A percentile compares a stretch with the other conserved stretches of the same genome.
phyloP scores from a whole-genome alignment of 148 eudicot genomes.

The Vaccinium myrtillus region DNA sequence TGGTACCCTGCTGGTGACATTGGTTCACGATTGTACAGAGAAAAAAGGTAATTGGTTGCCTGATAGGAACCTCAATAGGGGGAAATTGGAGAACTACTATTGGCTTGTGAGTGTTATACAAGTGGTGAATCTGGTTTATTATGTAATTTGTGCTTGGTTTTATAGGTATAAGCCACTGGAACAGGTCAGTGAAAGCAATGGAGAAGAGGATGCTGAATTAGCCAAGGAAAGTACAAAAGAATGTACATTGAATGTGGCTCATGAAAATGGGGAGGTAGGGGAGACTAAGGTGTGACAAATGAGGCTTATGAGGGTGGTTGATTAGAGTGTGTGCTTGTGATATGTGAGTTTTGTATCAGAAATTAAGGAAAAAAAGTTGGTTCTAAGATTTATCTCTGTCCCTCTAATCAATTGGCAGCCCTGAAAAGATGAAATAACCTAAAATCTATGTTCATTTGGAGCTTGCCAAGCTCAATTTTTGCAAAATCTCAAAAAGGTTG shows the following conservation, averaged over 20 bases:
- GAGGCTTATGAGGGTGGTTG: not conserved
- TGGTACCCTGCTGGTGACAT: conserved; percentile 26
- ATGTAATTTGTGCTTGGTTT: conserved; percentile 23
- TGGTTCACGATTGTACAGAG: conserved; percentile 30
- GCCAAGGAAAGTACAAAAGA: not conserved
- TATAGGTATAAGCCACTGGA: conserved; percentile 39
- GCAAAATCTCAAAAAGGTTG: too few relatives aligned
- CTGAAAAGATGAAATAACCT: not conserved
- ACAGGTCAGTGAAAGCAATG: conserved; percentile 7
- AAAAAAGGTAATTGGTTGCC: conserved; percentile 36
- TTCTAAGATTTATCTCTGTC: not conserved
- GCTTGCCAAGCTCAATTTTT: too few relatives aligned
- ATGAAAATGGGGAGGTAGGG: not conserved
- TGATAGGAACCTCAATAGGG: conserved; percentile 36
- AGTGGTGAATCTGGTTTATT: conserved; percentile 32
- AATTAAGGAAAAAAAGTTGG: not conserved
- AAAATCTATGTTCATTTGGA: not conserved
- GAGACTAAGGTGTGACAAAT: not conserved
- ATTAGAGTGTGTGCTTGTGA: not conserved
- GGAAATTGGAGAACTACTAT: conserved; percentile 33
- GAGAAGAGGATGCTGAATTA: not conserved
- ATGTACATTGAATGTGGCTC: not conserved
- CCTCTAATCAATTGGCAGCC: not conserved
- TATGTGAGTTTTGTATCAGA: not conserved
- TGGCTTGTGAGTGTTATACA: conserved; percentile 39